Base-by-base conservation (phyloP, 2,329 filamentous ascomycete species). In the Gaeumannomyces tritici region DNA sequence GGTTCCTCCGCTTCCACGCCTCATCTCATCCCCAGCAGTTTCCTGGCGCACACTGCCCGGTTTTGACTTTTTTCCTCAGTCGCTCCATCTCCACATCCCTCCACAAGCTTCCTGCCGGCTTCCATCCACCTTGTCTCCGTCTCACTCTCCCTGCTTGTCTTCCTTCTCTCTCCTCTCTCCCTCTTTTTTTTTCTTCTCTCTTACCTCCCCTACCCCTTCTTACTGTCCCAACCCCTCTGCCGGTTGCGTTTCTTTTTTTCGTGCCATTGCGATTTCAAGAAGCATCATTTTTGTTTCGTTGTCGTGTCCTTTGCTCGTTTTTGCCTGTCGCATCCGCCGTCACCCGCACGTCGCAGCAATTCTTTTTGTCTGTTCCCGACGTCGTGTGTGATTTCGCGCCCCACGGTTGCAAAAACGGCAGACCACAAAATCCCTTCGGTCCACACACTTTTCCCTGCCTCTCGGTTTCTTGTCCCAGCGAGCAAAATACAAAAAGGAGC, bases 51-150 rank as follows among this genome's bases (percentile, higher is more conserved):
- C 59, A 55, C 59, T 60, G 59, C 59, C 59, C 59, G 29, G 59
- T 61, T 61, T 61, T 61, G 28, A 33, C 27, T 27, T 61, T 61
- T 35, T 51, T 27, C 33, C 28, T 60, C 47, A 42, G 29, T 51
- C 26, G 28, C 24, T 60, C 59, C 59, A 61, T 55, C 59, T 61
- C 59, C 59, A 58, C 56, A 58, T 28, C 27, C 59, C 42, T 28
- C 42, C 47, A 47, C 59, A 61, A 61, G 59, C 59, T 61, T 61
- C 59, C 47, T 35, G 47, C 59, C 59, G 42, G 59, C 59, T 55
- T 61, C 54, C 59, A 27, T 58, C 56, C 21, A n/a, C 18, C 42
- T 51, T n/a, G 21, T 47, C 15, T 57, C 26, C 29, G 56, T 57
- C 56, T 57, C 56, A 29, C 56, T 55, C 54, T 59, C 55, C 24